phyloP scores from a whole-genome alignment of 768 basidiomycete species.

The Ramaria rubella region DNA sequence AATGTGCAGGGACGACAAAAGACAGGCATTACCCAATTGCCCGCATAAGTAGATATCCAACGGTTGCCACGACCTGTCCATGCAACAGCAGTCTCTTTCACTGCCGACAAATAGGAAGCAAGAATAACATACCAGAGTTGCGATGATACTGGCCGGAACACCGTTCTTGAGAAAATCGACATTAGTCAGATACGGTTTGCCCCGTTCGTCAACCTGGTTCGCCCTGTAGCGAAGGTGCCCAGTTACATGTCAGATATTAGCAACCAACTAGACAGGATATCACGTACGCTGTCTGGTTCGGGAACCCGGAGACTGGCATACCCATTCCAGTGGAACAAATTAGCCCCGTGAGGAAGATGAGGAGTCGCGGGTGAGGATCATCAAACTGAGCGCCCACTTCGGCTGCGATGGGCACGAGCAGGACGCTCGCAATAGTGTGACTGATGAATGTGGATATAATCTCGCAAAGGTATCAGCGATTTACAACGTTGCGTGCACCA shows the following conservation, averaged over 20 bases:
- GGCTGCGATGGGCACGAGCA: constrained; percentile 94
- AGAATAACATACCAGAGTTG: constrained; percentile 59
- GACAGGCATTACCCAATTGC: constrained; percentile 46
- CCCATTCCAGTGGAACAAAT: constrained; percentile 97
- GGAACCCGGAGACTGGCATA: constrained; percentile 98
- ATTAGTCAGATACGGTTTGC: constrained; percentile 78
- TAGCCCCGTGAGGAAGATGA: constrained; percentile 89
- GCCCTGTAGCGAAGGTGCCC: constrained; percentile 46
- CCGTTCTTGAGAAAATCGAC: constrained; percentile 91
- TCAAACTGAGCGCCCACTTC: constrained; percentile 80
- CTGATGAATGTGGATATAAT: constrained; percentile 93
- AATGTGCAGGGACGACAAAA: neutral
- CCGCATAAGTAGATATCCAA: constrained; percentile 75
- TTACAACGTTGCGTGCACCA: constrained; percentile 15
- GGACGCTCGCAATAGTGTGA: constrained; percentile 93
- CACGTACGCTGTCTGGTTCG: constrained; percentile 91
- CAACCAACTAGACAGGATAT: constrained; percentile 9
- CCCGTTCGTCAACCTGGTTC: constrained; percentile 91
- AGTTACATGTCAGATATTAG: too few species aligned
- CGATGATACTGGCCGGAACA: constrained; percentile 88
- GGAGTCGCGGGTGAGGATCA: constrained; percentile 62
- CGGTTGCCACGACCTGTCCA: constrained; percentile 70
- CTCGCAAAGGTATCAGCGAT: constrained; percentile 27
- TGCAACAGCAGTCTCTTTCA: constrained; percentile 6
- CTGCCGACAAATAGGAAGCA: neutral